Percentiles rank a stretch among this genome's conserved stretches.
Conservation (phyloP, 306 rosid species). For the Gastrolobium villosum region DNA sequence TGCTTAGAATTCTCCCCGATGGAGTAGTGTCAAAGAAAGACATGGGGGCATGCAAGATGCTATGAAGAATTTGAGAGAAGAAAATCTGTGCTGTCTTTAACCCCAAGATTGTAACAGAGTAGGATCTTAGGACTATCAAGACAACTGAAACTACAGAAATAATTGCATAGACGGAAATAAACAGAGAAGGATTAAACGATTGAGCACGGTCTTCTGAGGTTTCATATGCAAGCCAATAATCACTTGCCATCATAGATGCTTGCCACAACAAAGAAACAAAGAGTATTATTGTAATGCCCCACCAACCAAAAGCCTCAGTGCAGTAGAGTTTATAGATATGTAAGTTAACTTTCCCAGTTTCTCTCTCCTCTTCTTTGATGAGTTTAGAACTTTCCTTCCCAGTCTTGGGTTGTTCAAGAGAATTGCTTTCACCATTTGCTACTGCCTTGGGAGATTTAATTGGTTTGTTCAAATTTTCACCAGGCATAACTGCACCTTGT, state of each 20-base stretch:
- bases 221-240: slow-evolving; percentile 95
- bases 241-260: slow-evolving; percentile 75
- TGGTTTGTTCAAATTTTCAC: slow-evolving; percentile 53
- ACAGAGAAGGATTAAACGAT: slow-evolving; percentile 63
- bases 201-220: slow-evolving; percentile 74
- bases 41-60: slow-evolving; percentile 98
- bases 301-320: slow-evolving; percentile 97
- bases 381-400: slow-evolving; percentile 78
- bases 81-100: slow-evolving; percentile 80
- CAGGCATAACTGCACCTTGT: slow-evolving; percentile 52
- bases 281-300: slow-evolving; percentile 69
- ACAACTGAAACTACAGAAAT: slow-evolving; percentile 59
- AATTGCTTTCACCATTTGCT: slow-evolving; percentile 66
- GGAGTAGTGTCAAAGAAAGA: slow-evolving; percentile 98
- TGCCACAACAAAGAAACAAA: slow-evolving; percentile 76
- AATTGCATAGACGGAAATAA: slow-evolving; percentile 69
- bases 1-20: slow-evolving; percentile 91
- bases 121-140: slow-evolving; percentile 61
- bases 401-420: slow-evolving; percentile 59
- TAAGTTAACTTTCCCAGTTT: slow-evolving; percentile 85
- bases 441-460: slow-evolving; percentile 50
- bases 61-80: slow-evolving; percentile 75
- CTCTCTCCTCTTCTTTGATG: slow-evolving; percentile 94
- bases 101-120: slow-evolving; percentile 63
- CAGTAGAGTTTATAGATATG: slow-evolving; percentile 78